A percentile compares a stretch with the other conserved stretches of the same genome.
These are phyloP conservation scores for Solanum piurae DNA, from an alignment of 257 asterid species.

Conservation along the genomic window DNA sequence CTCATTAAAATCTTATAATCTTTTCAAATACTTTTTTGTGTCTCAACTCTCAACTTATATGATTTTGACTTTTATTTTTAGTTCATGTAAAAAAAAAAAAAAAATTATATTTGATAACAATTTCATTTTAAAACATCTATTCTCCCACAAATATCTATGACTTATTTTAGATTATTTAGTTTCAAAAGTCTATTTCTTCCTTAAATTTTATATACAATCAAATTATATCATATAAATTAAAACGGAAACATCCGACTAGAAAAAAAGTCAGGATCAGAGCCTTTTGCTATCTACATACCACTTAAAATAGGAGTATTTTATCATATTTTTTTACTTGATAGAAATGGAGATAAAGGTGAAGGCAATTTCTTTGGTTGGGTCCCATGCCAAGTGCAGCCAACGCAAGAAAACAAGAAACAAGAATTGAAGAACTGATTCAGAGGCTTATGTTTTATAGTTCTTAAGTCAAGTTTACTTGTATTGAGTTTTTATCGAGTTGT, in stretches of 20 bases:
- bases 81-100: no score
- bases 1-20: background rate
- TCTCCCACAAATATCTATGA: no score
- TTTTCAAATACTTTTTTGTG: background rate
- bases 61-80: background rate
- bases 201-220: background rate
- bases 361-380: background rate
- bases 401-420: no score
- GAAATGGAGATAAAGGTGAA: background rate
- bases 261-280: background rate
- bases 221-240: background rate
- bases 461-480: no score
- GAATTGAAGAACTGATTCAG: no score
- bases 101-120: background rate
- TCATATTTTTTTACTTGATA: background rate
- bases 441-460: no score
- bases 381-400: background rate
- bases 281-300: background rate
- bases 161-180: background rate
- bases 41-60: background rate
- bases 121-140: background rate
- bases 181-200: background rate
- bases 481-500: no score
- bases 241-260: fast-evolving
- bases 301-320: background rate